phyloP scores from a whole-genome alignment of 73 alveolate species.

The Stentor coeruleus region DNA sequence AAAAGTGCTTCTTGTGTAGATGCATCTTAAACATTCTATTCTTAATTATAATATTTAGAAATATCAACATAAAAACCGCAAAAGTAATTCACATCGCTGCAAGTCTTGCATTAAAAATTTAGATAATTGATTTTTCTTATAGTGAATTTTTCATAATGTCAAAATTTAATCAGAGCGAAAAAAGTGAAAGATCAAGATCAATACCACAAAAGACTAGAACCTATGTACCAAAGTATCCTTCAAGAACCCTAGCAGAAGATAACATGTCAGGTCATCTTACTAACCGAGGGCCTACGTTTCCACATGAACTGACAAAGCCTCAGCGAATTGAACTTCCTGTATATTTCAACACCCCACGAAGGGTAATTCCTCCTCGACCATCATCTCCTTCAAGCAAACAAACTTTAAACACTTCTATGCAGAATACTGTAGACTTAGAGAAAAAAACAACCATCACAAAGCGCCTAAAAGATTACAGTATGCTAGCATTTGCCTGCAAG shows the following conservation, averaged over 20 bases:
- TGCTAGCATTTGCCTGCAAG: constrained; percentile 84
- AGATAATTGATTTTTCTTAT: too few species aligned
- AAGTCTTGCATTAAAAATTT: too few species aligned
- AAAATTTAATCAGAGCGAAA: not conserved
- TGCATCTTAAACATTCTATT: too few species aligned
- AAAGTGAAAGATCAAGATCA: not conserved
- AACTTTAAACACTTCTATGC: constrained; percentile 15
- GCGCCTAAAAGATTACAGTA: constrained; percentile 75
- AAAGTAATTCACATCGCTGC: too few species aligned
- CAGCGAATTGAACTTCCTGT: constrained; percentile 78
- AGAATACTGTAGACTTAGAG: constrained; percentile 36
- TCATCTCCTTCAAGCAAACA: constrained; percentile 29
- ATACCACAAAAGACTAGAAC: not conserved
- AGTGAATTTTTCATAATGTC: too few species aligned
- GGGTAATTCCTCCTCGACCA: constrained; percentile 28
- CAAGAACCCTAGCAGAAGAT: constrained; percentile 24
- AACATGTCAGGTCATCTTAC: constrained; percentile 22
- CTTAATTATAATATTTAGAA: too few species aligned
- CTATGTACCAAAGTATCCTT: constrained; percentile 15
- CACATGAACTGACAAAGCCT: constrained; percentile 41
- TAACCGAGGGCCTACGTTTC: not conserved
- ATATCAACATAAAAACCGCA: too few species aligned
- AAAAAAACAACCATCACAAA: constrained; percentile 59
- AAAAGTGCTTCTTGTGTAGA: too few species aligned
- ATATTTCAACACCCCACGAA: constrained; percentile 78